Base-by-base conservation (phyloP, 208 protist genomes). In the Leptomonas pyrrhocoris region DNA sequence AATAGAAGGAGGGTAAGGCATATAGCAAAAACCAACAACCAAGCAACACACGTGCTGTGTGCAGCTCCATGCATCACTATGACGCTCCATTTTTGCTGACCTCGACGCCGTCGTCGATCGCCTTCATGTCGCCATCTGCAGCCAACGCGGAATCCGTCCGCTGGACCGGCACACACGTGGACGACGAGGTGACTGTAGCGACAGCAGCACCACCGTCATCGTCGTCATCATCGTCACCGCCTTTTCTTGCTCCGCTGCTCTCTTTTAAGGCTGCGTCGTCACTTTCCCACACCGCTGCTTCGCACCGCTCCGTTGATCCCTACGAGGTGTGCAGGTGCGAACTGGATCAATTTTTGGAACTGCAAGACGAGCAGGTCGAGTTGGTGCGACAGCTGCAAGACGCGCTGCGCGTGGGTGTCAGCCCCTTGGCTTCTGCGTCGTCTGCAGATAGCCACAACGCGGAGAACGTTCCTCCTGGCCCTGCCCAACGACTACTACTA, bases 301-400 rank as follows among this genome's bases (percentile, higher is more conserved):
- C 58, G 7, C 50, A 42, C 48, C 65, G 49, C n/a, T 13, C 45
- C 8, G 54, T 64, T 1, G 71, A 77, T 18, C 72, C 72, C 0
- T 72, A 77, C 31, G 57, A 61, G 18, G 38, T 23, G 2, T 77
- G 72, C 28, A 40, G 7, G 18, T 19, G 19, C 23, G 12, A 77
- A 23, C 48, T 77, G 19, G 50, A 53, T n/a, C 46, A 56, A 21
- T 57, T 77, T 27, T 25, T 62, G 23, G 42, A 77, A 25, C 58
- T 77, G 12, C 72, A 72, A 31, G 25, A 48, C 1, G 64, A 71
- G 43, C 72, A 72, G 45, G n/a, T 71, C 25, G 27, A 18, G 18
- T 42, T 77, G 15, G 51, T 56, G 13, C 42, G 38, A 40, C 49
- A 55, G 15, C 23, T 77, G 19, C 65, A 42, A 12, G n/a, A 46